Evolutionary conservation across 2,329 filamentous ascomycete genomes (phyloP), one percentile per base, ranked within the genome.

Genomic region (Tothia fuscella): DNA sequence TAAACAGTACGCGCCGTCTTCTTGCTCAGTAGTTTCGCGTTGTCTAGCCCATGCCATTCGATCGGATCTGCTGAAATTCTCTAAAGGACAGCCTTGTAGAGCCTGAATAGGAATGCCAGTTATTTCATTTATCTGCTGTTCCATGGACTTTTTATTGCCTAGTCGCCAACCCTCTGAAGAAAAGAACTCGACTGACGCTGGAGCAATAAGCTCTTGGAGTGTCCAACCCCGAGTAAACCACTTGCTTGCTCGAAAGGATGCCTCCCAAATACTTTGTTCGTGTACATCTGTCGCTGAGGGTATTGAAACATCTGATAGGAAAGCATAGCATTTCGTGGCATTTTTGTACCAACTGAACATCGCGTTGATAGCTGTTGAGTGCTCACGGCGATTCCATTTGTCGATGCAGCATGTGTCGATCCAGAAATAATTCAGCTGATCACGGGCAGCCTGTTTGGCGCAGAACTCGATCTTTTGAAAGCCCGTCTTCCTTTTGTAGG

Each of bases 401-500:
- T 46, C 37, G 7, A 41, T 41, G 26, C 22, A 46, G 26, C 43
- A 45, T 6, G 38, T 45, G 25, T 45, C 43, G 39, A 45, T 30
- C 43, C 43, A 45, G 28, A 17, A 24, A 17, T 41, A 47, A 38
- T 45, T 40, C 19, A 16, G 7, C 21, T 46, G 9, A 39, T 50
- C 45, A 14, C 44, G 12, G 7, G 5, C 7, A 13, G 49, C 52
- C 42, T 52, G 48, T 25, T 47, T 17, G 24, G 30, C 46, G 46
- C 47, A 52, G 43, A 43, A 51, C 17, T 45, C 22, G 7, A 54
- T 39, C n/a, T 56, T 56, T 1, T 26, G 28, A 17, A 47, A 49
- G 0, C 48, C 53, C 33, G 22, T 4, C 45, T 47, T 47, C 10
- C 30, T 20, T 28, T 43, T 31, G 7, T 33, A 33, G n/a, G 44